These are phyloP conservation scores for Aspergillus latus DNA, from an alignment of 2,329 filamentous ascomycete genomes.

Conservation along the genomic window DNA sequence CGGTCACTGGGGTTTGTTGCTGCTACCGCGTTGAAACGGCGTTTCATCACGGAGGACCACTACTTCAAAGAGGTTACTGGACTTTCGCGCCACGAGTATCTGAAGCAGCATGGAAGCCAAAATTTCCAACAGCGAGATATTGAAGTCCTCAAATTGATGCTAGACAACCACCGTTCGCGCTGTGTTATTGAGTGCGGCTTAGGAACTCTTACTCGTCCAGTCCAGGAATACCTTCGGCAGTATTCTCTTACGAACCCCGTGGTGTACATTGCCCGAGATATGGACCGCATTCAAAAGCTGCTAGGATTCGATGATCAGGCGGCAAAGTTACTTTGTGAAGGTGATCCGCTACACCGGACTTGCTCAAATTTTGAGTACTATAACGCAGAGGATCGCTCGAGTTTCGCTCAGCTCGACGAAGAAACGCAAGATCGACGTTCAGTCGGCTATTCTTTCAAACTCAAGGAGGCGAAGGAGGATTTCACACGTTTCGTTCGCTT, in stretches of 20 bases:
- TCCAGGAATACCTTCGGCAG: conserved; percentile 42
- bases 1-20: conserved; percentile 46
- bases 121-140: conserved; percentile 46
- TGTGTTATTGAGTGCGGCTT: conserved; percentile 48
- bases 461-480: conserved; percentile 58
- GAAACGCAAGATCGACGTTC: conserved; percentile 46
- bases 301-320: conserved; percentile 47
- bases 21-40: conserved; percentile 43
- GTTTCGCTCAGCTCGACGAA: conserved; percentile 26
- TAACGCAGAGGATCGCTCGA: conserved; percentile 49
- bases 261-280: conserved; percentile 44
- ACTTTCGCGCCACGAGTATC: conserved; percentile 43
- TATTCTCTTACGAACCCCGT: conserved; percentile 42
- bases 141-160: conserved; percentile 44
- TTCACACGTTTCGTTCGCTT: conserved; percentile 61
- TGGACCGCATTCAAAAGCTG: conserved; percentile 40
- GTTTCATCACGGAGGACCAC: conserved; percentile 47
- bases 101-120: conserved; percentile 41
- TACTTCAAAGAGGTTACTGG: conserved; percentile 46
- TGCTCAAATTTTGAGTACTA: conserved; percentile 52
- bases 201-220: conserved; percentile 43
- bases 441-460: conserved; percentile 49
- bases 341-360: conserved; percentile 47
- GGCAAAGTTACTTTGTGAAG: conserved; percentile 43
- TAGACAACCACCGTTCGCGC: conserved; percentile 43